A percentile compares a stretch with the other conserved stretches of the same genome.
These are phyloP conservation scores for Porphyrellus cyaneotinctus DNA, from an alignment of 768 basidiomycete species.

Conservation along the genomic window DNA sequence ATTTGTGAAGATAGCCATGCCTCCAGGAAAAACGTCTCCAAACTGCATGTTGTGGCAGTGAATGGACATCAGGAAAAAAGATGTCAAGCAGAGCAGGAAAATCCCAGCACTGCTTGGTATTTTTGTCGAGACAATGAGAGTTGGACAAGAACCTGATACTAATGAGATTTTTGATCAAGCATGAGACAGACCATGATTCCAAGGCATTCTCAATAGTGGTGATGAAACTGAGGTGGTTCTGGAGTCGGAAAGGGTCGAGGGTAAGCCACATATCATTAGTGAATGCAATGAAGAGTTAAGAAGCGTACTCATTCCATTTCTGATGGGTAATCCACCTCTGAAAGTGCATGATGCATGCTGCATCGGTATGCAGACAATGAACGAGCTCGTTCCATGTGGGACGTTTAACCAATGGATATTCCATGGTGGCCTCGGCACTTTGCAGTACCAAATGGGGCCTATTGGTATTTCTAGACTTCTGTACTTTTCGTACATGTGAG, in stretches of 20 bases:
- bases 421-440: neutral
- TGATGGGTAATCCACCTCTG: neutral
- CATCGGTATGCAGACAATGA: conserved; percentile 1
- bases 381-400: conserved; percentile 5
- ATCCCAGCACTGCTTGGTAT: neutral
- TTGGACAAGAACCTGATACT: conserved; percentile 7
- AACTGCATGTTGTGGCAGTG: neutral
- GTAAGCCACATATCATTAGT: conserved; percentile 8
- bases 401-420: conserved; percentile 5
- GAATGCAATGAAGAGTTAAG: neutral
- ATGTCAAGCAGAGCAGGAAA: neutral
- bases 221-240: accelerated
- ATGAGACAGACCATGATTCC: conserved; percentile 1
- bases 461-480: neutral
- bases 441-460: neutral
- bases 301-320: neutral
- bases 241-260: neutral
- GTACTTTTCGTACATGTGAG: neutral
- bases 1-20: neutral
- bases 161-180: neutral
- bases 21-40: neutral
- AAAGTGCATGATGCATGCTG: neutral
- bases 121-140: conserved; percentile 2
- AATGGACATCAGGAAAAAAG: too few species aligned
- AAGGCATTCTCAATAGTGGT: conserved; percentile 2